Conservation (phyloP, 768 basidiomycete genomes). For the Rhodocollybia butyracea region DNA sequence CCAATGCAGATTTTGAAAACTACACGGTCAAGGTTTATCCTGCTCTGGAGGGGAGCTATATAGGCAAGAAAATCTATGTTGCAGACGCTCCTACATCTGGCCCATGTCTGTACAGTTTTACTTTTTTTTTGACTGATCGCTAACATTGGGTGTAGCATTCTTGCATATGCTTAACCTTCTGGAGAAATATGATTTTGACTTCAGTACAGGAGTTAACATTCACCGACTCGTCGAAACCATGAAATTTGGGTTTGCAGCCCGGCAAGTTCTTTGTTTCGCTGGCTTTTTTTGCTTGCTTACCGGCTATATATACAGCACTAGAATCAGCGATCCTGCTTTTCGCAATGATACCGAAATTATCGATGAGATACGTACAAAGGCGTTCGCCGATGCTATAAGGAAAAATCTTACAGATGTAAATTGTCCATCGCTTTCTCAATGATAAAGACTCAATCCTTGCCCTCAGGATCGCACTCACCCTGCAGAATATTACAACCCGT, state of each 20-base stretch:
- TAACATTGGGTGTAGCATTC: constrained; percentile 44
- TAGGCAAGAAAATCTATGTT: constrained; percentile 78
- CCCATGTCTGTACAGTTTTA: constrained; percentile 43
- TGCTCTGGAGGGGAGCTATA: constrained; percentile 78
- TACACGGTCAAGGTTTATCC: constrained; percentile 68
- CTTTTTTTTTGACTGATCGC: background rate
- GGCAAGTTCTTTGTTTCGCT: constrained; percentile 25
- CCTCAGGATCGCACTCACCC: constrained; percentile 75
- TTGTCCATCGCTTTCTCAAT: background rate
- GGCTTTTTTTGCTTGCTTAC: background rate
- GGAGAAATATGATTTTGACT: constrained; percentile 63
- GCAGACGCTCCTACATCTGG: constrained; percentile 84
- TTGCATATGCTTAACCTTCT: constrained; percentile 90
- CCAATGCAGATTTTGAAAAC: constrained; percentile 64
- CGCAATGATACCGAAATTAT: constrained; percentile 54
- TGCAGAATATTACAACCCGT: constrained; percentile 79
- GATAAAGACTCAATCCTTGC: background rate
- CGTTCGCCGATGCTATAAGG: constrained; percentile 58
- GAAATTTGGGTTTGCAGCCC: constrained; percentile 65
- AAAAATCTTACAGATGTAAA: constrained; percentile 78
- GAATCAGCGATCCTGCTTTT: constrained; percentile 77
- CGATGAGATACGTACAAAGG: constrained; percentile 62
- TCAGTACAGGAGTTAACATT: constrained; percentile 57
- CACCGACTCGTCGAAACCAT: constrained; percentile 84
- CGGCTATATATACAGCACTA: constrained; percentile 49